Evolutionary conservation across 148 eudicot genomes (phyloP).

Genomic region (Selenicereus undatus): DNA sequence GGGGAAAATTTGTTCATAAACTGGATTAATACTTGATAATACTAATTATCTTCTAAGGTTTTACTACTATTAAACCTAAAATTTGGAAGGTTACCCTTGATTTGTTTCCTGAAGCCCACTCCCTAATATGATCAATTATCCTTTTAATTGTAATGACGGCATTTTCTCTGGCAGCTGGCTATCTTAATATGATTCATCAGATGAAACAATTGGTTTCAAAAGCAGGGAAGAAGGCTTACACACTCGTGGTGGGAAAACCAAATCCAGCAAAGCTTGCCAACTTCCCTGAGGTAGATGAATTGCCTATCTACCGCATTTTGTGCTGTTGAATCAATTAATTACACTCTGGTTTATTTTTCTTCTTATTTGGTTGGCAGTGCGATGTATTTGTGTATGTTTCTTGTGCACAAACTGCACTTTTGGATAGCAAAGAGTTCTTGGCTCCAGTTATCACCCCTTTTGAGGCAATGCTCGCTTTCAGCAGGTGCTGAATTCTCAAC

Average conservation of each 20-base stretch:
- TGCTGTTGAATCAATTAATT: neutral
- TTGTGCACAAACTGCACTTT: conserved; percentile 88
- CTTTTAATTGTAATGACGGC: neutral
- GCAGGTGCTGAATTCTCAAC: conserved; percentile 44
- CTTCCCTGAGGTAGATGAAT: conserved; percentile 75
- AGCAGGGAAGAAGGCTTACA: conserved; percentile 82
- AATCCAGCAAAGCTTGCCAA: conserved; percentile 96
- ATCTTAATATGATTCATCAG: conserved; percentile 73
- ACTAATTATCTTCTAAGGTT: neutral
- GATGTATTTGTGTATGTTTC: conserved; percentile 82
- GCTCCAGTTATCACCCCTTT: conserved; percentile 96
- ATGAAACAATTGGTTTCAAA: conserved; percentile 61
- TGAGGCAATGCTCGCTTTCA: conserved; percentile 81
- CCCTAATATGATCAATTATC: neutral
- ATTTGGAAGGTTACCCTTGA: neutral
- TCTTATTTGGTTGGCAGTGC: conserved; percentile 51
- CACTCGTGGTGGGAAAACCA: conserved; percentile 80
- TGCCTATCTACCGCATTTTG: neutral
- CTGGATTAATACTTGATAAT: neutral
- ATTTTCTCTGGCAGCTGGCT: conserved; percentile 60
- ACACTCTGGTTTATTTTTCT: neutral
- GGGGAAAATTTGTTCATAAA: neutral
- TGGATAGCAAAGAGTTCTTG: conserved; percentile 96
- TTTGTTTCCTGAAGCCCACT: neutral
- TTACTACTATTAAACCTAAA: neutral